A percentile compares a stretch with the other conserved stretches of the same genome.
Evolutionary conservation across 2,329 filamentous ascomycete species (phyloP).

Genomic region (Elsinoe arachidis): DNA sequence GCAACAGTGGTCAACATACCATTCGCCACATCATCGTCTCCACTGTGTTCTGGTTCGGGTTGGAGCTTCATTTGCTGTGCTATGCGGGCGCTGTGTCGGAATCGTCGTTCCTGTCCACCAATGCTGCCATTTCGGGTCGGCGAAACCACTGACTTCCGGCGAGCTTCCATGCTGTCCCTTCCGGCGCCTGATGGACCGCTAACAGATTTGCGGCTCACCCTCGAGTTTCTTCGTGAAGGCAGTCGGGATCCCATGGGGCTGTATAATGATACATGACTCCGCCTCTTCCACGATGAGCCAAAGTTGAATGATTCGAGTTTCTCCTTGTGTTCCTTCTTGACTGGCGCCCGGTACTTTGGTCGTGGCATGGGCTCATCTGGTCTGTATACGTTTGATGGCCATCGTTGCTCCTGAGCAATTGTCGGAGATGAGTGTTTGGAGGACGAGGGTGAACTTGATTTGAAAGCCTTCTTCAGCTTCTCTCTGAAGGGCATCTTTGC

Average conservation of each 20-base stretch:
- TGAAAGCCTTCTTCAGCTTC: conserved; percentile 38
- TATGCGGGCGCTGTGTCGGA: conserved; percentile 17
- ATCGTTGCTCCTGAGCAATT: conserved; percentile 25
- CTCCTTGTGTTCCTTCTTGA: conserved; percentile 43
- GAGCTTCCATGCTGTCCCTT: conserved; percentile 19
- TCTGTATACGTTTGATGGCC: conserved; percentile 40
- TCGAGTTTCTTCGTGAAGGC: conserved; percentile 30
- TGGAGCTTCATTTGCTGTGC: conserved; percentile 23
- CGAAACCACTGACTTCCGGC: conserved; percentile 18
- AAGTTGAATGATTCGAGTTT: conserved; percentile 41
- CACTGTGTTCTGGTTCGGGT: conserved; percentile 34
- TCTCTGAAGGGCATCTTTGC: conserved; percentile 39
- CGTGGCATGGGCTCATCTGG: conserved; percentile 45
- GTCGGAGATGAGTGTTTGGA: conserved; percentile 20
- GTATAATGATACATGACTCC: conserved; percentile 38
- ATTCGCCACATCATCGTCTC: conserved; percentile 40
- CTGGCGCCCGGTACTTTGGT: conserved; percentile 41
- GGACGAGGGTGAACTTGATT: conserved; percentile 20
- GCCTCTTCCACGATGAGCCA: conserved; percentile 38
- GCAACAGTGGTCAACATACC: conserved; percentile 25
- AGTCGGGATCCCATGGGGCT: conserved; percentile 42
- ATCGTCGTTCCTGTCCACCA: conserved; percentile 14
- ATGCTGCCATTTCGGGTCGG: conserved; percentile 18
- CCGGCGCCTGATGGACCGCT: conserved; percentile 17
- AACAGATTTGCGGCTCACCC: conserved; percentile 22